Evolutionary conservation across 140 eudicot species (phyloP).

Genomic region (Erigeron philadelphicus): DNA sequence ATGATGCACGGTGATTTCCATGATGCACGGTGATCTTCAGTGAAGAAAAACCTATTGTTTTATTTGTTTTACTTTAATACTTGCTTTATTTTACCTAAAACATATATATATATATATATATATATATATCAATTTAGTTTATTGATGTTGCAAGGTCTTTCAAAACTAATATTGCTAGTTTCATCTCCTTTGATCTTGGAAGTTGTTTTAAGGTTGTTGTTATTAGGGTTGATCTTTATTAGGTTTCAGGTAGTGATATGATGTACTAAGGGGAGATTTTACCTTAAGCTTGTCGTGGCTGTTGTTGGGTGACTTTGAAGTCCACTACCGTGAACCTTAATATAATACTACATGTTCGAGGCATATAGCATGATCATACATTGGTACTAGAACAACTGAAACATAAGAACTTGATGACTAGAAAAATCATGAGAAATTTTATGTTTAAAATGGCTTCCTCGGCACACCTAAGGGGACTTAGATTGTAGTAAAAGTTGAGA

Average conservation of each 20-base stretch:
- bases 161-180: not conserved
- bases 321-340: conserved; percentile 1
- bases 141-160: conserved; percentile 1
- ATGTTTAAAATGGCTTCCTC: not conserved
- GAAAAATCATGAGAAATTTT: not conserved
- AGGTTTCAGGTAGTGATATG: not conserved
- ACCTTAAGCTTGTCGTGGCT: conserved; percentile 9
- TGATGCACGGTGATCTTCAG: no score
- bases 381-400: conserved; percentile 8
- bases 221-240: conserved; percentile 9
- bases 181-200: not conserved
- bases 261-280: not conserved
- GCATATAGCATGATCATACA: not conserved
- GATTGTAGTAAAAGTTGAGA: not conserved
- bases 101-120: no score
- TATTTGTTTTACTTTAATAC: no score
- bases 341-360: conserved; percentile 12
- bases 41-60: no score
- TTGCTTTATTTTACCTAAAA: no score
- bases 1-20: no score
- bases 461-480: not conserved
- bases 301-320: conserved; percentile 10
- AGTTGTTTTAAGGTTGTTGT: not conserved
- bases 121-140: not conserved
- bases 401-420: not conserved